Percentiles rank a stretch among this genome's conserved stretches.
Conservation (phyloP, 2,329 filamentous ascomycete species). For the Penicillium sp. region DNA sequence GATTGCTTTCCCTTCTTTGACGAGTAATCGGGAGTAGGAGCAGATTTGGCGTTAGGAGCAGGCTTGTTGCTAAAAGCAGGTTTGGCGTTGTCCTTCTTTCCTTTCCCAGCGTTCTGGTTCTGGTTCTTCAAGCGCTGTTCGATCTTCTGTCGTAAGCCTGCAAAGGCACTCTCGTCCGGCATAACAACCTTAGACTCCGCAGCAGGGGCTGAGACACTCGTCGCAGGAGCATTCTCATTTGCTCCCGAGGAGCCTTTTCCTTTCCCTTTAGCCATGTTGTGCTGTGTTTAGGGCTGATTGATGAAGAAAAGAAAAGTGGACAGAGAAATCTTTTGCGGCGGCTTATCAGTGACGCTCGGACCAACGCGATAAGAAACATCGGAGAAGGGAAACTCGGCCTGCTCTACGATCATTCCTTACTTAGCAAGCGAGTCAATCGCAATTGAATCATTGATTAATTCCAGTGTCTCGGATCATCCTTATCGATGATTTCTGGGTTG, state of each 20-base stretch:
- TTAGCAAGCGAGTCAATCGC: not conserved
- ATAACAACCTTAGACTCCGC: slow-evolving; percentile 25
- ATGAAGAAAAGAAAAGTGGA: slow-evolving; percentile 21
- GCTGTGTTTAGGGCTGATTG: slow-evolving; percentile 13
- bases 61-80: not conserved
- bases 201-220: slow-evolving; percentile 17
- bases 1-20: slow-evolving; percentile 29
- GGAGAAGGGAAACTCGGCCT: slow-evolving; percentile 6
- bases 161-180: slow-evolving; percentile 40
- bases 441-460: not conserved
- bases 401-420: slow-evolving; percentile 9
- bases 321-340: slow-evolving; percentile 30
- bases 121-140: slow-evolving; percentile 40
- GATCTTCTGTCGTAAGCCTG: slow-evolving; percentile 42
- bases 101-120: slow-evolving; percentile 31
- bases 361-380: slow-evolving; percentile 25
- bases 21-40: slow-evolving; percentile 16
- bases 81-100: slow-evolving; percentile 31
- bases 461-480: not conserved
- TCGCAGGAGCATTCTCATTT: slow-evolving; percentile 16
- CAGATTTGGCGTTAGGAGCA: slow-evolving; percentile 9
- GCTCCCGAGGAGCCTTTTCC: slow-evolving; percentile 33
- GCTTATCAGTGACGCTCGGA: slow-evolving; percentile 27
- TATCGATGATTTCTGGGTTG: slow-evolving; percentile 29
- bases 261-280: slow-evolving; percentile 40